Evolutionary conservation across 108 stramenopile species (phyloP), one percentile per base, ranked within the genome.

Genomic region (Stephanodiscus triporus): DNA sequence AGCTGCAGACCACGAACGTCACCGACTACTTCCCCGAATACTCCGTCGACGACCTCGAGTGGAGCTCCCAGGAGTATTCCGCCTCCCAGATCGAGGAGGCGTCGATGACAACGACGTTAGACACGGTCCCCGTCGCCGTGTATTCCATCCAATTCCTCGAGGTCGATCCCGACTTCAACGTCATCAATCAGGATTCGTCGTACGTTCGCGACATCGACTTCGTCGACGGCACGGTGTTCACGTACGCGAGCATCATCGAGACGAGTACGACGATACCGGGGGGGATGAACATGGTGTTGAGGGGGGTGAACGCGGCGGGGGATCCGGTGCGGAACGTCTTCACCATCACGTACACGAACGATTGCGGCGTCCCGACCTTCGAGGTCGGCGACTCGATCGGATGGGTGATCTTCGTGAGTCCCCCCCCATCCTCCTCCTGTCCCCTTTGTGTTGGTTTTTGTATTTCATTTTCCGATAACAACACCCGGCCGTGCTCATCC

Each of bases 351-450:
- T 80, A 62, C 42, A 80, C 79, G 32, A 80, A 80, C 64, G 68
- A 68, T 10, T 80, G 79, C 40, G 68, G 71, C 27, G 47, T 73
- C 0, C 71, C 58, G n/a, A 80, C 79, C 4, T 80, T 80, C 58
- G 34, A 59, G 27, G 72, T 24, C n/a, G 79, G 79, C 0, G 79
- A 80, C 38, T 62, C 42, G 14, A 80, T 80, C 40, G 79, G 79
- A 23, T 80, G 72, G 79, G 79, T 80, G 17, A 40, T 73, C 4
- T 80, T 80, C 49, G 79, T 80, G 50, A 80, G 79, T 80, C 24
- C 34, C 3, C 5, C 13, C 29, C 1, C 4, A 30, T 29, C 27
- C 9, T 9, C 29, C 30, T 30, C 16, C 1, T n/a, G n/a, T n/a
- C 32, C 13, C 2, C 6, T 53, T 11, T 1, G 27, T 57, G 27